These are phyloP conservation scores for Adenanthera pavonina DNA, from an alignment of 306 rosid species.

Conservation along the genomic window DNA sequence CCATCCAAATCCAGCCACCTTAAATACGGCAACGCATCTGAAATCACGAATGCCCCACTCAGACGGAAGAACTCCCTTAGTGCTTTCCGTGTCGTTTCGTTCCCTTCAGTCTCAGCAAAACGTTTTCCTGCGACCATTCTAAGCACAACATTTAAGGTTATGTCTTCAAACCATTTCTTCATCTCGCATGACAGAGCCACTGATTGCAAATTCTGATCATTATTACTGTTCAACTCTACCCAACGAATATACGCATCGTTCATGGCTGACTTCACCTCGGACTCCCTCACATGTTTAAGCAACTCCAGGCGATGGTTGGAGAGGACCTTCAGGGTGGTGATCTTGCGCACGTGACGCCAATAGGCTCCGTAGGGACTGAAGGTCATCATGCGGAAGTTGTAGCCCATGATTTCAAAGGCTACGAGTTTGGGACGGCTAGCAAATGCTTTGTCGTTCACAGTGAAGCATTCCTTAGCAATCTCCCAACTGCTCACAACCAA, in stretches of 20 bases:
- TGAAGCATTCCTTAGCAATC: conserved; percentile 25
- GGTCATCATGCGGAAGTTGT: conserved; percentile 22
- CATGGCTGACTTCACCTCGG: conserved; percentile 27
- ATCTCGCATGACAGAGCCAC: conserved; percentile 28
- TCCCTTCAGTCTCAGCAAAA: conserved; percentile 28
- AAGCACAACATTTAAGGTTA: conserved; percentile 12
- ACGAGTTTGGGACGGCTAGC: conserved; percentile 18
- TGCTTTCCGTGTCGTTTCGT: neutral
- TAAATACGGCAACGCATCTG: conserved; percentile 43
- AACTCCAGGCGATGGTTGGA: neutral
- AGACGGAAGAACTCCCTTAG: conserved; percentile 17
- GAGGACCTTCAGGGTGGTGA: conserved; percentile 33
- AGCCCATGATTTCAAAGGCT: conserved; percentile 28
- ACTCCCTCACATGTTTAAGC: conserved; percentile 33
- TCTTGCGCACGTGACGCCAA: conserved; percentile 55
- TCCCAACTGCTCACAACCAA: conserved; percentile 28
- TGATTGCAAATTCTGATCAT: neutral
- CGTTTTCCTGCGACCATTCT: conserved; percentile 40
- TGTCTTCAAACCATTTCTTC: conserved; percentile 46
- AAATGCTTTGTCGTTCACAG: neutral
- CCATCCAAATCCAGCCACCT: conserved; percentile 61
- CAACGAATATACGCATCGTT: conserved; percentile 19
- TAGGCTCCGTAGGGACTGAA: conserved; percentile 43
- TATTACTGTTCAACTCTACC: neutral
- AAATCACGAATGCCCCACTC: neutral